phyloP scores from a whole-genome alignment of 169 alveolate genomes.

The Perkinsus marinus region DNA sequence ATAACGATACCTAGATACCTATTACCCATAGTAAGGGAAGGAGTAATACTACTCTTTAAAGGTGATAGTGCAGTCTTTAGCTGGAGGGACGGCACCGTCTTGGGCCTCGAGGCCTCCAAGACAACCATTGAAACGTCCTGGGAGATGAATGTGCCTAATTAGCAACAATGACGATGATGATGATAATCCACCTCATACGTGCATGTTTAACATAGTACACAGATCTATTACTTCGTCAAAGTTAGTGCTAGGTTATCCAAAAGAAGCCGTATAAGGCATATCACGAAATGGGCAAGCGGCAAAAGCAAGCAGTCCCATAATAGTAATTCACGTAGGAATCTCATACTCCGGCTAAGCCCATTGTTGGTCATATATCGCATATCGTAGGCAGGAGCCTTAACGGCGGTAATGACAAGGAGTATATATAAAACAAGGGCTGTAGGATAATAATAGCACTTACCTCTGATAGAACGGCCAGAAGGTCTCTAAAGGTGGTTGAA shows the following conservation, averaged over 20 bases:
- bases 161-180: too few relatives aligned
- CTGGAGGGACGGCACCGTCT: not conserved
- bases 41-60: not conserved
- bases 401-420: not conserved
- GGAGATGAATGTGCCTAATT: not conserved
- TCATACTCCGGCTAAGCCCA: not conserved
- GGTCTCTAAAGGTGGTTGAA: not conserved
- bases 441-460: too few relatives aligned
- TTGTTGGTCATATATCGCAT: not conserved
- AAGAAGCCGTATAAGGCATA: not conserved
- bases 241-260: not conserved
- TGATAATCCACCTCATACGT: too few relatives aligned
- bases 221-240: not conserved
- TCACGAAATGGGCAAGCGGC: not conserved
- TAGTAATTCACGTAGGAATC: not conserved
- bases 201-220: too few relatives aligned
- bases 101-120: not conserved
- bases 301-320: not conserved
- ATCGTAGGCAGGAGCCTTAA: not conserved
- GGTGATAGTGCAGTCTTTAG: not conserved
- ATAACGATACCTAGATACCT: not conserved
- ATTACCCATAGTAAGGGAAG: too few relatives aligned
- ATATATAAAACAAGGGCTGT: not conserved
- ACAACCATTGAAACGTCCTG: not conserved
- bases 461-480: not conserved